phyloP scores from a whole-genome alignment of 805 yeast species.

The Nakazawaea molendinolei region DNA sequence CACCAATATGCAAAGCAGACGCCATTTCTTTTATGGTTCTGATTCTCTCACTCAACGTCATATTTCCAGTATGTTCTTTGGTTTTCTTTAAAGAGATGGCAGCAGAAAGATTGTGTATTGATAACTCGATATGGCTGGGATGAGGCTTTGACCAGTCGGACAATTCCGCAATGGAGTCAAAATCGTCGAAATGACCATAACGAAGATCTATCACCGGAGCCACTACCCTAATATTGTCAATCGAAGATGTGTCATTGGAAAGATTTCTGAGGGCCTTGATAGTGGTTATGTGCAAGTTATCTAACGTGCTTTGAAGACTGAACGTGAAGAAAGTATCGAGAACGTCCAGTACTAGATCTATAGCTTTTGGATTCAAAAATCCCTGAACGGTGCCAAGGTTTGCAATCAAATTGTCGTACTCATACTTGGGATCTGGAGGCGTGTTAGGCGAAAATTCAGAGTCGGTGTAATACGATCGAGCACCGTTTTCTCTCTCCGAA shows the following conservation, averaged over 20 bases:
- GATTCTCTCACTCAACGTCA: conserved; percentile 17
- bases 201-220: conserved; percentile 37
- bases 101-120: conserved; percentile 15
- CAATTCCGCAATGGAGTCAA: conserved; percentile 1
- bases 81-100: conserved; percentile 24
- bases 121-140: conserved; percentile 11
- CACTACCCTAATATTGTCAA: conserved; percentile 39
- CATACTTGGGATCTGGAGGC: conserved; percentile 32
- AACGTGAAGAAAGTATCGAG: conserved; percentile 32
- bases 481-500: conserved; percentile 8
- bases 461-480: conserved; percentile 12
- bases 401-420: conserved; percentile 47
- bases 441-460: conserved; percentile 10
- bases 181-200: conserved; percentile 25
- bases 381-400: conserved; percentile 47
- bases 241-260: conserved; percentile 25
- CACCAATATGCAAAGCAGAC: conserved; percentile 24
- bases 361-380: conserved; percentile 37
- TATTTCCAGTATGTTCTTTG: conserved; percentile 23
- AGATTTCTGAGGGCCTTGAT: conserved; percentile 35
- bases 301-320: conserved; percentile 47
- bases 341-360: conserved; percentile 20
- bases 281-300: conserved; percentile 56
- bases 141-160: too few species aligned
- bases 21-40: conserved; percentile 15